phyloP scores from a whole-genome alignment of 495 filamentous ascomycete genomes.

The Jackrogersella multiformis region DNA sequence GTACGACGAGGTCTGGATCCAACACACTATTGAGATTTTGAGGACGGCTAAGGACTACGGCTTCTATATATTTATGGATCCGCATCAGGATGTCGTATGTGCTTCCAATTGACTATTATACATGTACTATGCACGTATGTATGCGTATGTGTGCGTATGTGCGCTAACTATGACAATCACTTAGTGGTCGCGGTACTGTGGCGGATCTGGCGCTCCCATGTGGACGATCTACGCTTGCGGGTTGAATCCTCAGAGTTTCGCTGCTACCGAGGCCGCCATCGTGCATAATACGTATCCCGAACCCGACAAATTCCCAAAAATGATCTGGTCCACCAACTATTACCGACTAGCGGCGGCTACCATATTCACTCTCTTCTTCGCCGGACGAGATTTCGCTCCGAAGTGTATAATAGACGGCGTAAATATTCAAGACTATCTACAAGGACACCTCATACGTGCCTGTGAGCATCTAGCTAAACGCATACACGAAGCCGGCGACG shows the following conservation, averaged over 20 bases:
- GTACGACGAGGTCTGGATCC: conserved; percentile 94
- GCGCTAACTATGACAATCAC: conserved; percentile 33
- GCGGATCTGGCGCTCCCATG: conserved; percentile 94
- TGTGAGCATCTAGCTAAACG: conserved; percentile 80
- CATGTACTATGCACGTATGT: background rate
- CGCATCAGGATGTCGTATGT: conserved; percentile 93
- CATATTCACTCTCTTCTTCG: conserved; percentile 96
- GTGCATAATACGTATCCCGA: conserved; percentile 96
- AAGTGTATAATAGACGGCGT: conserved; percentile 93
- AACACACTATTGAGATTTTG: conserved; percentile 86
- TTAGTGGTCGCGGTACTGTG: conserved; percentile 92
- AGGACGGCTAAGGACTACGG: conserved; percentile 86
- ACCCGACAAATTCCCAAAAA: conserved; percentile 89
- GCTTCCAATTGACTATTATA: conserved; percentile 12
- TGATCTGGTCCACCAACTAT: conserved; percentile 99
- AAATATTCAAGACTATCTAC: conserved; percentile 97
- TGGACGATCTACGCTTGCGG: conserved; percentile 97
- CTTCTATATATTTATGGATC: conserved; percentile 97
- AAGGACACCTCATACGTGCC: conserved; percentile 84
- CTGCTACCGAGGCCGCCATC: conserved; percentile 86
- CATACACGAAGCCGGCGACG: conserved; percentile 89
- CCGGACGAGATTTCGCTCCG: conserved; percentile 90
- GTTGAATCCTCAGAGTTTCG: conserved; percentile 83
- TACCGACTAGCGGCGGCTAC: conserved; percentile 84
- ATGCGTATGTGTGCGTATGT: too few relatives aligned